phyloP scores from a whole-genome alignment of 305 asterid species.

The Solanum chacoense region DNA sequence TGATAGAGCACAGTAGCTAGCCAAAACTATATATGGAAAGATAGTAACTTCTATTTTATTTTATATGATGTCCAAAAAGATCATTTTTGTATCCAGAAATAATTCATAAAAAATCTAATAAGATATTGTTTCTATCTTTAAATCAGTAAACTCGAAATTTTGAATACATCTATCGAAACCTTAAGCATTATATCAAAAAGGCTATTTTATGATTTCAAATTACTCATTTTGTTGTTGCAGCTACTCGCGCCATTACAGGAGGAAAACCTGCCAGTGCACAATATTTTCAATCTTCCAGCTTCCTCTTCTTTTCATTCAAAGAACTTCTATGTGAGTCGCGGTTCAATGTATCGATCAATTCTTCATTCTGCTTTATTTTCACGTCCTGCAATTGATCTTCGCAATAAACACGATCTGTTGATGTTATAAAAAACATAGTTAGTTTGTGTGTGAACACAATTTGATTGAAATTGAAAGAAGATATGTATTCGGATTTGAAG shows the following conservation, averaged over 20 bases:
- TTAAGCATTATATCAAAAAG: neutral
- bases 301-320: slow-evolving; percentile 34
- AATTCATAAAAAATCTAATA: too few relatives aligned
- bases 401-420: slow-evolving; percentile 24
- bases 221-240: slow-evolving; percentile 3
- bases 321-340: slow-evolving; percentile 23
- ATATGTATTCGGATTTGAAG: too few relatives aligned
- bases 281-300: neutral
- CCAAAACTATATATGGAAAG: too few relatives aligned
- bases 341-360: slow-evolving; percentile 38
- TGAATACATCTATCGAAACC: neutral
- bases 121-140: too few relatives aligned
- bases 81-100: too few relatives aligned
- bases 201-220: neutral
- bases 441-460: neutral
- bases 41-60: too few relatives aligned
- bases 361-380: slow-evolving; percentile 43
- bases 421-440: slow-evolving; percentile 7
- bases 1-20: too few relatives aligned
- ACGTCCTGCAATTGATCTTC: slow-evolving; percentile 36
- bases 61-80: too few relatives aligned
- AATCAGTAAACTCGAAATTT: too few relatives aligned
- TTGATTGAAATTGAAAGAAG: too few relatives aligned
- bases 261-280: neutral
- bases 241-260: neutral